A percentile compares a stretch with the other conserved stretches of the same genome.
Evolutionary conservation across 2,329 filamentous ascomycete species (phyloP).

Genomic region (Fusarium begoniae): DNA sequence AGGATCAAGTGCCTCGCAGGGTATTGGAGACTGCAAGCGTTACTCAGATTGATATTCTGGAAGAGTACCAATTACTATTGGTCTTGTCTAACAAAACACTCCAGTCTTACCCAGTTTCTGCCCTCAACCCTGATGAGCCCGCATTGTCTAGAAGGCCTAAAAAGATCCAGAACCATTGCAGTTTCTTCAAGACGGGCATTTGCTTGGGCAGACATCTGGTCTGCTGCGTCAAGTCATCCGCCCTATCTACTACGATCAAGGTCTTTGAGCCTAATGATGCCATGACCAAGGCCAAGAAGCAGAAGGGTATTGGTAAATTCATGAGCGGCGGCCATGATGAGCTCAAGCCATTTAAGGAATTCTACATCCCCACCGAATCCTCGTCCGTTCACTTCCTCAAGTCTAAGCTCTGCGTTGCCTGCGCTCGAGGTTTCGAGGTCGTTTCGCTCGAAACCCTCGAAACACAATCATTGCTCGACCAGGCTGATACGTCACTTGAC

Average conservation of each 20-base stretch:
- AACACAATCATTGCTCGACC: slow-evolving; percentile 94
- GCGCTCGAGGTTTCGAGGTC: slow-evolving; percentile 94
- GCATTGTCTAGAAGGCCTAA: slow-evolving; percentile 85
- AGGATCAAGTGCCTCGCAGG: slow-evolving; percentile 80
- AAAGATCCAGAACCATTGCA: slow-evolving; percentile 97
- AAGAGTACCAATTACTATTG: slow-evolving; percentile 91
- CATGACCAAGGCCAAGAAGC: slow-evolving; percentile 92
- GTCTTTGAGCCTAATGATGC: slow-evolving; percentile 98
- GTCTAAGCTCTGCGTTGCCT: slow-evolving; percentile 95
- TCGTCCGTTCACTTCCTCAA: slow-evolving; percentile 97
- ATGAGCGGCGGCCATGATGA: slow-evolving; percentile 93
- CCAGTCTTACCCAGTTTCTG: slow-evolving; percentile 87
- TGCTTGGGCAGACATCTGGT: slow-evolving; percentile 94
- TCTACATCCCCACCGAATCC: slow-evolving; percentile 98
- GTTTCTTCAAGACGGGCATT: slow-evolving; percentile 98
- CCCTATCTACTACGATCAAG: slow-evolving; percentile 95
- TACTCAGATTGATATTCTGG: slow-evolving; percentile 94
- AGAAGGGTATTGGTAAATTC: slow-evolving; percentile 95
- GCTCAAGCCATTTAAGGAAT: slow-evolving; percentile 97
- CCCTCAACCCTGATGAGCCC: slow-evolving; percentile 84
- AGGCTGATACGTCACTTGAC: slow-evolving; percentile 96
- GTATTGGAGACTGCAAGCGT: slow-evolving; percentile 88
- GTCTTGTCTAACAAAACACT: slow-evolving; percentile 94
- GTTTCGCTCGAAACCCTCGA: slow-evolving; percentile 97
- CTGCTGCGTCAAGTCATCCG: slow-evolving; percentile 94